Conservation (phyloP, 331 rosid genomes). For the Quercus lobata region DNA sequence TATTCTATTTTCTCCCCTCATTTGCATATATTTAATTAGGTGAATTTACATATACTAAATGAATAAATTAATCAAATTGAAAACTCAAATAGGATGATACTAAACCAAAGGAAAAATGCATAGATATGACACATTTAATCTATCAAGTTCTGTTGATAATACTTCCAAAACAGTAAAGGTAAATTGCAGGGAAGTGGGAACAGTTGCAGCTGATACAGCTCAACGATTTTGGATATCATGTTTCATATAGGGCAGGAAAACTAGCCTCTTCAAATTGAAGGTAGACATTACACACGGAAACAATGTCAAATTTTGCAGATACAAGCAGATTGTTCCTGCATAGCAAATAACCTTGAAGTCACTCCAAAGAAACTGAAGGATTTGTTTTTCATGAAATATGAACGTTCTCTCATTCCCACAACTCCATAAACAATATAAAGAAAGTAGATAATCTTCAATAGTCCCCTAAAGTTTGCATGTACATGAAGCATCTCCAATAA, state of each 20-base stretch:
- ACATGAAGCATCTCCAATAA: constrained; percentile 4
- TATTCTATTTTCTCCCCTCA: background rate
- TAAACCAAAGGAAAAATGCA: background rate
- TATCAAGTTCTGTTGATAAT: background rate
- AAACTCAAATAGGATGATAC: background rate
- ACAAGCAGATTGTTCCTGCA: constrained; percentile 79
- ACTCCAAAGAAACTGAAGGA: background rate
- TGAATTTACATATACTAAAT: background rate
- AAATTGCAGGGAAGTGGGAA: background rate
- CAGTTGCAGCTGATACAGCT: background rate
- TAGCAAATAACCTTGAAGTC: constrained; percentile 5
- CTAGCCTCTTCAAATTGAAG: constrained; percentile 84
- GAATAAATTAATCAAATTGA: background rate
- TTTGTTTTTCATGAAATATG: constrained; percentile 2
- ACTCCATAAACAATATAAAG: background rate
- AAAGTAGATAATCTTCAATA: background rate
- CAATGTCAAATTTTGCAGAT: constrained; percentile 67
- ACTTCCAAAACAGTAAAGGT: background rate
- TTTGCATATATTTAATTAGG: background rate
- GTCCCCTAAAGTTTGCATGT: background rate
- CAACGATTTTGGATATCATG: constrained; percentile 6
- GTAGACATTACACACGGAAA: constrained; percentile 75
- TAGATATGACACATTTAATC: background rate
- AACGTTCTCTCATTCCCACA: constrained; percentile 3
- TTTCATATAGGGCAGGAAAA: constrained; percentile 1